Evolutionary conservation across 2,329 filamentous ascomycete genomes (phyloP).

Genomic region (Dothidotthia symphoricarpi): DNA sequence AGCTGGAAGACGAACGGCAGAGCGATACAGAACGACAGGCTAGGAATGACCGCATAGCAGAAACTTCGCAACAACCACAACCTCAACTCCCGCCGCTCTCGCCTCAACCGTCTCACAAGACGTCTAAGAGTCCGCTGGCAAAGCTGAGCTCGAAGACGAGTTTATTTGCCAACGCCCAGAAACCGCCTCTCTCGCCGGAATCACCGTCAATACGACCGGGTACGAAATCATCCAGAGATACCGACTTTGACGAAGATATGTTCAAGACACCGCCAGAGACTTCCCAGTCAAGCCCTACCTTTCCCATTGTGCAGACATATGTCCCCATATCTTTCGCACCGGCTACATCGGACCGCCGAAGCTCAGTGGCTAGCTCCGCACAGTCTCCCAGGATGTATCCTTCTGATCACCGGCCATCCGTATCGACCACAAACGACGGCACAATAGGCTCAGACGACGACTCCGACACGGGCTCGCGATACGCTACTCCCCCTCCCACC

Average conservation of each 20-base stretch:
- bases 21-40: constrained; percentile 30
- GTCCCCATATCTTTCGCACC: constrained; percentile 37
- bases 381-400: constrained; percentile 37
- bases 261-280: constrained; percentile 50
- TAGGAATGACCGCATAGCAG: constrained; percentile 26
- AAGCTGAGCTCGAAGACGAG: constrained; percentile 41
- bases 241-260: constrained; percentile 41
- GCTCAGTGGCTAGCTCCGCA: constrained; percentile 35
- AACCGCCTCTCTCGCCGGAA: constrained; percentile 34
- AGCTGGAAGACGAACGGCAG: constrained; percentile 75
- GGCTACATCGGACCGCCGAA: constrained; percentile 29
- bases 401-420: constrained; percentile 34
- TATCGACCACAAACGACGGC: constrained; percentile 34
- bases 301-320: constrained; percentile 29
- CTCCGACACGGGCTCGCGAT: constrained; percentile 32
- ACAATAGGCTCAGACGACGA: constrained; percentile 32
- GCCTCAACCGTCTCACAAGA: constrained; percentile 24
- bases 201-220: constrained; percentile 30
- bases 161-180: constrained; percentile 29
- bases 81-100: constrained; percentile 28
- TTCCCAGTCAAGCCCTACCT: constrained; percentile 38
- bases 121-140: constrained; percentile 34
- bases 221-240: constrained; percentile 40
- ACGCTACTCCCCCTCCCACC: constrained; percentile 30
- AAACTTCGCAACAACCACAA: constrained; percentile 19